phyloP scores from a whole-genome alignment of 140 eudicot species.

The Senecio squalidus region DNA sequence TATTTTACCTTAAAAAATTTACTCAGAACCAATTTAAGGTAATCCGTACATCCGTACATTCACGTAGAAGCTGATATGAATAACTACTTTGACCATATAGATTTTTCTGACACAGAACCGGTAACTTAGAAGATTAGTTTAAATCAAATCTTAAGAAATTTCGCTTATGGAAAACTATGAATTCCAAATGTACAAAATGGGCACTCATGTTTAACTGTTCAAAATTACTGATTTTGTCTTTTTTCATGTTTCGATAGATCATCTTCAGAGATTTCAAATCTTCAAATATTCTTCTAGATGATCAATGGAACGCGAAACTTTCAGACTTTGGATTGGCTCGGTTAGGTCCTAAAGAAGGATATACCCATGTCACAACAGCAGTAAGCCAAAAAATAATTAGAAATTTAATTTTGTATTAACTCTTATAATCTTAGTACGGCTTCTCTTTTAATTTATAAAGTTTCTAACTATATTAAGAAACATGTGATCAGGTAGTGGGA shows the following conservation, averaged over 20 bases:
- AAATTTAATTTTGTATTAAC: not conserved
- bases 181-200: not conserved
- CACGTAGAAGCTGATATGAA: too few relatives aligned
- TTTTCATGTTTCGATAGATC: conserved; percentile 34
- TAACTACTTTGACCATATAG: too few relatives aligned
- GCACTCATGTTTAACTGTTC: not conserved
- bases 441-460: too few relatives aligned
- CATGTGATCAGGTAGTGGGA: conserved; percentile 68
- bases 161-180: not conserved
- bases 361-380: conserved; percentile 78
- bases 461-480: too few relatives aligned
- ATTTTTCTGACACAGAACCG: too few relatives aligned
- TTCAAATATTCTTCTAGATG: conserved; percentile 86
- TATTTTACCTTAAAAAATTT: too few relatives aligned
- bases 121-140: too few relatives aligned
- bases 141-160: too few relatives aligned
- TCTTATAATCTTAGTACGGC: too few relatives aligned
- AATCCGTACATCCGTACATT: too few relatives aligned
- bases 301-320: conserved; percentile 87
- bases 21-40: too few relatives aligned
- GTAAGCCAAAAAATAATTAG: too few relatives aligned
- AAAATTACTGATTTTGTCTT: conserved; percentile 1
- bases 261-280: conserved; percentile 89
- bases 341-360: conserved; percentile 84
- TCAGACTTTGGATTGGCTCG: conserved; percentile 96